These are phyloP conservation scores for Echinosphaeria canescens DNA, from an alignment of 2,329 filamentous ascomycete species.

Conservation along the genomic window DNA sequence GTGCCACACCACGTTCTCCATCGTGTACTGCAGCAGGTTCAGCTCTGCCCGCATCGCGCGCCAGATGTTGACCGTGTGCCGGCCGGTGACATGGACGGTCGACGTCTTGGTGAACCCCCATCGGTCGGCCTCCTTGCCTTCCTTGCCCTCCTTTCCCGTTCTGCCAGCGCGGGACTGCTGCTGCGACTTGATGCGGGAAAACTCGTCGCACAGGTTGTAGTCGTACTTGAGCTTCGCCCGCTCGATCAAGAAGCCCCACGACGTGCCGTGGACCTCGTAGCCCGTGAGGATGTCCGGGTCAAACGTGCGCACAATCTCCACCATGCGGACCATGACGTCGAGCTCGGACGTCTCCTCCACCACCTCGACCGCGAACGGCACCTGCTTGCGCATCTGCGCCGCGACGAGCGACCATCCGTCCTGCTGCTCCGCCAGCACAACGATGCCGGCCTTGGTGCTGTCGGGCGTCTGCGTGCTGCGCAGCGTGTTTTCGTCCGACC, in stretches of 20 bases:
- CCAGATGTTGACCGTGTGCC: slow-evolving; percentile 96
- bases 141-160: no score
- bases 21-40: slow-evolving; percentile 79
- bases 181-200: slow-evolving; percentile 71
- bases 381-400: slow-evolving; percentile 37
- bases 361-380: slow-evolving; percentile 31
- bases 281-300: slow-evolving; percentile 91
- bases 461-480: slow-evolving; percentile 22
- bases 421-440: slow-evolving; percentile 50
- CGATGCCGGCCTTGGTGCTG: slow-evolving; percentile 42
- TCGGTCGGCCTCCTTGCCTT: slow-evolving; percentile 67
- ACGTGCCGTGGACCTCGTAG: slow-evolving; percentile 82
- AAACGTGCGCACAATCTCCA: slow-evolving; percentile 62
- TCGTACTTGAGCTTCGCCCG: slow-evolving; percentile 71
- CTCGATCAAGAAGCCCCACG: slow-evolving; percentile 93
- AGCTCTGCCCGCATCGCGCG: slow-evolving; percentile 86
- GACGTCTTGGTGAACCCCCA: slow-evolving; percentile 95
- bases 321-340: slow-evolving; percentile 65
- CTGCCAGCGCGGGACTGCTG: slow-evolving; percentile 65
- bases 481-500: slow-evolving; percentile 44
- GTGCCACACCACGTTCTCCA: slow-evolving; percentile 93
- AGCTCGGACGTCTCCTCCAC: slow-evolving; percentile 61
- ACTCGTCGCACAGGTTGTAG: slow-evolving; percentile 74
- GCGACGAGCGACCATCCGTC: slow-evolving; percentile 29
- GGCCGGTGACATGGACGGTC: slow-evolving; percentile 76